Percentiles rank a stretch among this genome's conserved stretches.
Evolutionary conservation across 352 stramenopile species (phyloP).

Genomic region (Phytophthora rubi): DNA sequence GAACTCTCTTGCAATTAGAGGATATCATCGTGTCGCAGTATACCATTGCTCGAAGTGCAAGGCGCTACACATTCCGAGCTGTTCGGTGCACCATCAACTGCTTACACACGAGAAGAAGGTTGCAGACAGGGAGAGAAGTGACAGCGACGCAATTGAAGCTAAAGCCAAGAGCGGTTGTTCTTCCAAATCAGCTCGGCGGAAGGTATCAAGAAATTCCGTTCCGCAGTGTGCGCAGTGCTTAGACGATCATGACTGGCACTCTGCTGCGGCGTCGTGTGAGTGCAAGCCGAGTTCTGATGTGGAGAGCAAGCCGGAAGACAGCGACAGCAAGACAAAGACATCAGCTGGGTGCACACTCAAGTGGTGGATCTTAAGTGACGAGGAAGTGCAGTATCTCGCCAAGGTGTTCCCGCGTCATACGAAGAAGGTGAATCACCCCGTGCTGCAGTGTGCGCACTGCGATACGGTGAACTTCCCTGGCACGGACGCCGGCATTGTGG

Average conservation of each 20-base stretch:
- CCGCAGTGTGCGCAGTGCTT: slow-evolving; percentile 66
- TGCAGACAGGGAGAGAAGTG: slow-evolving; percentile 10
- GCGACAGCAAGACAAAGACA: slow-evolving; percentile 15
- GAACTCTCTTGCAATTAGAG: slow-evolving; percentile 53
- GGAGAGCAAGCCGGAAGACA: slow-evolving; percentile 2
- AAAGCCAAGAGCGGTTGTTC: slow-evolving; percentile 13
- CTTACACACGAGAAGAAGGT: slow-evolving; percentile 63
- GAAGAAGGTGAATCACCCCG: slow-evolving; percentile 56
- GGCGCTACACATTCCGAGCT: slow-evolving; percentile 55
- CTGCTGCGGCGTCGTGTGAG: slow-evolving; percentile 34
- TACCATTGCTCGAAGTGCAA: slow-evolving; percentile 65
- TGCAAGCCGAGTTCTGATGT: slow-evolving; percentile 26
- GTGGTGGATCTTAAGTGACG: slow-evolving; percentile 83
- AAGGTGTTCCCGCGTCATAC: slow-evolving; percentile 62
- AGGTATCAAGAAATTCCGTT: slow-evolving; percentile 30
- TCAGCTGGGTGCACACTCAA: slow-evolving; percentile 33
- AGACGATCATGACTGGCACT: slow-evolving; percentile 54
- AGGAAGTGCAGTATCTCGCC: slow-evolving; percentile 69
- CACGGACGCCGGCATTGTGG: slow-evolving; percentile 76
- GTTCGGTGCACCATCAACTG: slow-evolving; percentile 51
- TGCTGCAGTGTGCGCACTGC: slow-evolving; percentile 78
- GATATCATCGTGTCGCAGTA: slow-evolving; percentile 76
- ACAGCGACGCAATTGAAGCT: slow-evolving; percentile 1
- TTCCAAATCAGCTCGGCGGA: slow-evolving; percentile 3
- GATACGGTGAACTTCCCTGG: slow-evolving; percentile 82